phyloP scores from a whole-genome alignment of 148 eudicot genomes.

The Rhododendron williamsianum region DNA sequence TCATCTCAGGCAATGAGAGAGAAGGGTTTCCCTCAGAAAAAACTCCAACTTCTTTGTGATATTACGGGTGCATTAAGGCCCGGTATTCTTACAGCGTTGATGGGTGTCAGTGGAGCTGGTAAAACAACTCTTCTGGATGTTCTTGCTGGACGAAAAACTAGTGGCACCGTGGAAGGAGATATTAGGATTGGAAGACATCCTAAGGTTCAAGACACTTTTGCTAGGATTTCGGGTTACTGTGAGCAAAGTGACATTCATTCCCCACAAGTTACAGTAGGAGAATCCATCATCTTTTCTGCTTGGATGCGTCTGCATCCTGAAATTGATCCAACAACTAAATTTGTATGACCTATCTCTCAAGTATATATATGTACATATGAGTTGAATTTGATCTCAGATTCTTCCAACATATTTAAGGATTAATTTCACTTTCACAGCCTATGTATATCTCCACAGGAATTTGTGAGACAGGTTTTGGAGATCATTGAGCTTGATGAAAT shows the following conservation, averaged over 20 bases:
- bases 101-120: constrained; percentile 96
- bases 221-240: constrained; percentile 89
- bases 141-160: constrained; percentile 79
- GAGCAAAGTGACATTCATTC: constrained; percentile 92
- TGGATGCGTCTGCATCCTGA: constrained; percentile 76
- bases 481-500: constrained; percentile 61
- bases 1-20: constrained; percentile 62
- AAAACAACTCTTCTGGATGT: constrained; percentile 95
- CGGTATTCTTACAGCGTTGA: constrained; percentile 80
- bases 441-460: neutral
- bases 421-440: neutral
- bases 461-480: constrained; percentile 66
- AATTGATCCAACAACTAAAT: constrained; percentile 54
- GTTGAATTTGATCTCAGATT: neutral
- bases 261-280: constrained; percentile 75
- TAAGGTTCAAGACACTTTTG: constrained; percentile 73
- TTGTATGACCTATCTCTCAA: constrained; percentile 29
- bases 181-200: constrained; percentile 67
- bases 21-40: constrained; percentile 50
- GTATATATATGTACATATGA: neutral
- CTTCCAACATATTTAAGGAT: neutral
- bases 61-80: constrained; percentile 73
- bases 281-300: constrained; percentile 81
- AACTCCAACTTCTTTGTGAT: constrained; percentile 54
- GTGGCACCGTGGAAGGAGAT: constrained; percentile 71